Base-by-base conservation (phyloP, 1,284 basidiomycete species). In the Melampsora americana region DNA sequence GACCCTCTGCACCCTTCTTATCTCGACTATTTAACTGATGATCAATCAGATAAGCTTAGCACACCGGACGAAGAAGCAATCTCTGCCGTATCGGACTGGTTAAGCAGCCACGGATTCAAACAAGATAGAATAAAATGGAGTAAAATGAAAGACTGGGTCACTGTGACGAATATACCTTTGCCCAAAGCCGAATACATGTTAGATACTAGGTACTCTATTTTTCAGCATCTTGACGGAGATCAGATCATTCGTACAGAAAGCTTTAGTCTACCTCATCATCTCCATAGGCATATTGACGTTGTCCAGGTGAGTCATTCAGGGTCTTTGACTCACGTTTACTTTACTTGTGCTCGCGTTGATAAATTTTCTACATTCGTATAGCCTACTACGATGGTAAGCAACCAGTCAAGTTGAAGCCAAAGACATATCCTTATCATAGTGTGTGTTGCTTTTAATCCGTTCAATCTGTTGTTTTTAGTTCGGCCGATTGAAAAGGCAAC, bases 331-430 rank as follows among this genome's bases (percentile, higher is more conserved):
- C 12, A 53, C 1, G 5, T 68, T 68, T 71, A 11, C 26, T 28
- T 23, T 14, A 6, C 28, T 59, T 20, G 16, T 5, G 1, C 23
- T 23, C n/a, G 20, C 7, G 61, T 64, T 64, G 61, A 20, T 64
- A 1, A 32, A 32, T 12, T n/a, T 28, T n/a, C 28, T 64, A n/a
- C 16, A 30, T 44, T 6, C 12, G 28, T 14, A 20, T 20, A 76
- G 73, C 73, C 73, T 7, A 76, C 73, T 30, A 76, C 73, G 18
- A 76, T 76, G 73, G 73, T 76, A 60, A 76, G 66, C 35, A 64
- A 28, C 20, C 6, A 6, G 39, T 42, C 6, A 42, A 1, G 6
- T 42, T 42, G 39, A 42, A 42, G 39, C 39, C 39, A 42, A 9
- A 12, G 11, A 56, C 53, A 20, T 56, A 23, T 2, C 53, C 53